phyloP scores from a whole-genome alignment of 441 rosid genomes.

The Erodium moschatum region DNA sequence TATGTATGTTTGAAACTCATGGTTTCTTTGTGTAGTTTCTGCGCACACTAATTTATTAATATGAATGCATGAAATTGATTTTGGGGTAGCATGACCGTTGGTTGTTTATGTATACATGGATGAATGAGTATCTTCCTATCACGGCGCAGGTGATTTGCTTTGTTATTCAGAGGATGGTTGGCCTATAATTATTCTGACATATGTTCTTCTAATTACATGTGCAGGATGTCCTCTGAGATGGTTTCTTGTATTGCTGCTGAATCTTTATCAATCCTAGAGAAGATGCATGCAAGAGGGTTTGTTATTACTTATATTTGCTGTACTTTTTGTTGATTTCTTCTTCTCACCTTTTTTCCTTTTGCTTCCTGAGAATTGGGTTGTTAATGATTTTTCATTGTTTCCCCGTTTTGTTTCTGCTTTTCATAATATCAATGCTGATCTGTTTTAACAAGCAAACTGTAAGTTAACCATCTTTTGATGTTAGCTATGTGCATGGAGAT shows the following conservation, averaged over 20 bases:
- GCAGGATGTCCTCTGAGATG: slow-evolving; percentile 93
- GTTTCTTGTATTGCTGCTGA: slow-evolving; percentile 96
- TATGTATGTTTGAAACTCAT: not conserved
- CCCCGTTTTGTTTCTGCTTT: not conserved
- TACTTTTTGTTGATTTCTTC: not conserved
- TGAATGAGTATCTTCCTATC: not conserved
- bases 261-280: slow-evolving; percentile 83
- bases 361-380: not conserved
- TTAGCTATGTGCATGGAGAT: slow-evolving; percentile 97
- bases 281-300: slow-evolving; percentile 93
- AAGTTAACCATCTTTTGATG: slow-evolving; percentile 16
- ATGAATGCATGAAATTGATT: not conserved
- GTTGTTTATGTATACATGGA: not conserved
- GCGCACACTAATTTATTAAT: not conserved
- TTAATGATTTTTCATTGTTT: not conserved
- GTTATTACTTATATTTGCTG: slow-evolving; percentile 11
- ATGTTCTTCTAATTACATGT: slow-evolving; percentile 15
- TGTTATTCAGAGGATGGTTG: not conserved
- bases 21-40: not conserved
- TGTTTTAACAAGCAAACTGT: slow-evolving; percentile 13
- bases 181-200: slow-evolving; percentile 7
- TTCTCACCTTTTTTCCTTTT: not conserved
- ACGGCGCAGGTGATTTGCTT: not conserved
- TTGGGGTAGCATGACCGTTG: not conserved
- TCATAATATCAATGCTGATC: not conserved